Conservation (phyloP, 2,329 filamentous ascomycete species). For the Aspergillus neotritici region DNA sequence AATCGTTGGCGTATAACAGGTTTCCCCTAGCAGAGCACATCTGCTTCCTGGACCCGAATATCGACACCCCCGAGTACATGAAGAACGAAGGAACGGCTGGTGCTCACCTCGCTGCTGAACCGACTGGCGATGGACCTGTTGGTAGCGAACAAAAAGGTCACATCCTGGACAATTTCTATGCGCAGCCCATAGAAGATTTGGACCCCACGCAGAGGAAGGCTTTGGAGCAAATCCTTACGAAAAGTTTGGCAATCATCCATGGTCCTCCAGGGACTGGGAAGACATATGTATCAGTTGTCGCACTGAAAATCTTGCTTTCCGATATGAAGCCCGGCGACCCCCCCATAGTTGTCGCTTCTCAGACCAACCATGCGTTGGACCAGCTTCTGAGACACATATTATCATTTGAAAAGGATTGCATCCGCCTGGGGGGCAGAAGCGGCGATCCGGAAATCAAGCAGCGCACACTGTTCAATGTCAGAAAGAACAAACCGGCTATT, state of each 20-base stretch:
- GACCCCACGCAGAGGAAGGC: slow-evolving; percentile 68
- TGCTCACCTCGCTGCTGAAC: slow-evolving; percentile 42
- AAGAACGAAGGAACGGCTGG: slow-evolving; percentile 46
- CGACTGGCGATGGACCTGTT: slow-evolving; percentile 25
- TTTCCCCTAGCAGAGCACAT: slow-evolving; percentile 44
- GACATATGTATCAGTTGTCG: slow-evolving; percentile 71
- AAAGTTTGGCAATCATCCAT: slow-evolving; percentile 69
- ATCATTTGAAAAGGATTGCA: slow-evolving; percentile 56
- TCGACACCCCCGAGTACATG: slow-evolving; percentile 51
- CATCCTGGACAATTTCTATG: slow-evolving; percentile 53
- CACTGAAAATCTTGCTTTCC: slow-evolving; percentile 59
- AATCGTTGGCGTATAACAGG: slow-evolving; percentile 19
- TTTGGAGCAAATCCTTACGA: slow-evolving; percentile 63
- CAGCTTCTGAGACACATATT: slow-evolving; percentile 66
- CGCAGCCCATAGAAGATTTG: slow-evolving; percentile 41
- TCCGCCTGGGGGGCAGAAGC: slow-evolving; percentile 65
- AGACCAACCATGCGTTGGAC: slow-evolving; percentile 87
- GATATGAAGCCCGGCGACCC: slow-evolving; percentile 54
- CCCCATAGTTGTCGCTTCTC: slow-evolving; percentile 73
- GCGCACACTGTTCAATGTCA: slow-evolving; percentile 61
- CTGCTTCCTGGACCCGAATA: slow-evolving; percentile 32
- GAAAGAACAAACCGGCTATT: slow-evolving; percentile 29
- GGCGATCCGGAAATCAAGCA: slow-evolving; percentile 60
- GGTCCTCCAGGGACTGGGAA: slow-evolving; percentile 78
- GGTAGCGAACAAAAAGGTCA: slow-evolving; percentile 44